A percentile compares a stretch with the other conserved stretches of the same genome.
phyloP scores from a whole-genome alignment of 129 eudicot genomes.

The Flaveria linearis region DNA sequence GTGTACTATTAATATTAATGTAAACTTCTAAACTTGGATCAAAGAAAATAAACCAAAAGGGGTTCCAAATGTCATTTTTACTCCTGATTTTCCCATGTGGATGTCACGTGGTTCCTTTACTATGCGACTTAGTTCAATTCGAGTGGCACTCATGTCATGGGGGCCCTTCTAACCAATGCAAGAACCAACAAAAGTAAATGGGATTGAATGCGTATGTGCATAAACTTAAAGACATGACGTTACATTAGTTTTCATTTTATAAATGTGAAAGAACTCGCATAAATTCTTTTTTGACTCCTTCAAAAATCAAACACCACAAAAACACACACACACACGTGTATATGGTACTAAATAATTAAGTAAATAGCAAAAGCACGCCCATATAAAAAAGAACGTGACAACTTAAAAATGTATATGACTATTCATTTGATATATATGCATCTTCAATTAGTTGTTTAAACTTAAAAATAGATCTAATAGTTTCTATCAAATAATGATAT shows the following conservation, averaged over 20 bases:
- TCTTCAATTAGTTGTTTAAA: too few relatives aligned
- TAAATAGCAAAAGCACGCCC: too few relatives aligned
- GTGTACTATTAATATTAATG: background rate
- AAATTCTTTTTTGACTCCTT: background rate
- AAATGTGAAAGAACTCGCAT: background rate
- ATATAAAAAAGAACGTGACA: background rate
- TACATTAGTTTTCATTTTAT: background rate
- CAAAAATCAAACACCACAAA: background rate
- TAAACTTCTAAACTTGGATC: background rate
- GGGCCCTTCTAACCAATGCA: slow-evolving; percentile 23
- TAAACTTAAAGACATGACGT: background rate
- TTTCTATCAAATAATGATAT: too few relatives aligned
- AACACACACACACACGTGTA: background rate
- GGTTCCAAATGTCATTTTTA: slow-evolving; percentile 10
- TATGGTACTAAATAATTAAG: too few relatives aligned
- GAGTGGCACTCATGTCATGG: slow-evolving; percentile 22
- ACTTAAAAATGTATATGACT: background rate
- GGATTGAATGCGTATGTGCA: slow-evolving; percentile 11
- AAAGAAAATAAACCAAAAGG: background rate
- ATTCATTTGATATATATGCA: too few relatives aligned
- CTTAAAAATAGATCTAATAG: too few relatives aligned
- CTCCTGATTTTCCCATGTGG: slow-evolving; percentile 14
- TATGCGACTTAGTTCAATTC: slow-evolving; percentile 1
- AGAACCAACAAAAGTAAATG: background rate
- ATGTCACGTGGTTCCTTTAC: slow-evolving; percentile 20